Evolutionary conservation across 345 rosid species (phyloP), one percentile per base, ranked within the genome.

Genomic region (Aquilaria malaccensis): DNA sequence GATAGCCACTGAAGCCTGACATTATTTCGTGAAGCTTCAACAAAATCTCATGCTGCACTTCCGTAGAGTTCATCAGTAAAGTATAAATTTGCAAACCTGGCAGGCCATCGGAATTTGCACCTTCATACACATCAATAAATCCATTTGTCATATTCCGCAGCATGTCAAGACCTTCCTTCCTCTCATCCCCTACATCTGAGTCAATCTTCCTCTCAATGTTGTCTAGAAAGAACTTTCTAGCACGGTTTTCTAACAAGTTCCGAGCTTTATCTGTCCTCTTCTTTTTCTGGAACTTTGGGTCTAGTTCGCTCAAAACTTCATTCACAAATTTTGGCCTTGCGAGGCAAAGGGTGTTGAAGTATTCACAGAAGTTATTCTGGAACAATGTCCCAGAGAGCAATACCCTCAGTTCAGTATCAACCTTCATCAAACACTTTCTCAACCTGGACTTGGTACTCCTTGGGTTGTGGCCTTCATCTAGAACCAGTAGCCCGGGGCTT

Each of bases 301-400:
- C 96, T 60, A 87, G 66, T 60, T 52, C 79, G 76, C 45, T 77
- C 72, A 87, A 65, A 37, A 92, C 93, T 78, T 87, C 98, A 55
- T 72, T 62, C 6, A 85, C 68, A 58, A 92, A 89, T 75, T 82
- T 82, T 0, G 98, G 98, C 63, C 98, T 84, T 13, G 98, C 97
- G 63, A 92, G 73, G 70, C 89, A 87, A 47, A 92, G 81, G 32
- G 98, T 92, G 72, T 92, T 92, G 72, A 89, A 92, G 74, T 92
- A 92, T 68, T 92, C 98, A 54, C 91, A 83, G 77, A 92, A 92
- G 73, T 92, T 92, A 77, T 92, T 92, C 81, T 92, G 98, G 76
- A 92, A 92, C 67, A 92, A 66, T 7, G 98, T 89, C 37, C 95
- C 98, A 0, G 97, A 92, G 46, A 92, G 98, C 80, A 92, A 50